Base-by-base conservation (phyloP, 495 filamentous ascomycete species). In the Paragyromitra xinjiangensis region DNA sequence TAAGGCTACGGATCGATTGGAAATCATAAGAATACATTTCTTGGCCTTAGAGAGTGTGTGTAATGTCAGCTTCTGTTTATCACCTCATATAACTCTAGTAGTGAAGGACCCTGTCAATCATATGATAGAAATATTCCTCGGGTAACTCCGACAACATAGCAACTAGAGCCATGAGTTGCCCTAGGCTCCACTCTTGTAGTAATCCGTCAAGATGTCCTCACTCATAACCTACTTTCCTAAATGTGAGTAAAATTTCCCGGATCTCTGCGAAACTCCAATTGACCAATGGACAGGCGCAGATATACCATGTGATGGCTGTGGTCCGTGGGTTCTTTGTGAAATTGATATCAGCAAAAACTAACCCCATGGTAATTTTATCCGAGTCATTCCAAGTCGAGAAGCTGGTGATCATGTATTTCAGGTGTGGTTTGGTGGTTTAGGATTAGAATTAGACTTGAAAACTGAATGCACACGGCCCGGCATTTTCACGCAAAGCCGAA, bases 301-400 rank as follows among this genome's bases (percentile, higher is more conserved):
- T 12, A 9, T 3, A 53, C 51, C 0, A 40, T 53, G 0, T 53
- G 2, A 14, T 37, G n/a, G 26, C 26, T 14, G 37, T 50, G 42
- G 12, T 11, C 26, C 45, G 6, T 53, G 11, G 2, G 24, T 12
- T 58, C 22, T 58, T 26, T 40, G 14, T 19, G 0, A 40, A 40
- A 19, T 22, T 1, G 9, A 14, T 8, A 16, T 8, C 22, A 12
- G 40, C 7, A 11, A 0, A 11, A 39, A 4, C 3, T 37, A 50
- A 19, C 16, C 19, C 44, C 42, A 24, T 48, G 55, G 26, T 16
- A 58, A 48, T 50, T 48, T 9, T 12, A 24, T 44, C 61, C 39
- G 16, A 40, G 39, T 39, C 14, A 45, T 61, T 61, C 67, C 55
- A 62, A 70, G 24, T 61, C 44, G 39, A 22, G 55, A 37, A 39